Percentiles rank a stretch among this genome's conserved stretches.
Evolutionary conservation across 305 asterid genomes (phyloP).

Genomic region (Rubia peregrina): DNA sequence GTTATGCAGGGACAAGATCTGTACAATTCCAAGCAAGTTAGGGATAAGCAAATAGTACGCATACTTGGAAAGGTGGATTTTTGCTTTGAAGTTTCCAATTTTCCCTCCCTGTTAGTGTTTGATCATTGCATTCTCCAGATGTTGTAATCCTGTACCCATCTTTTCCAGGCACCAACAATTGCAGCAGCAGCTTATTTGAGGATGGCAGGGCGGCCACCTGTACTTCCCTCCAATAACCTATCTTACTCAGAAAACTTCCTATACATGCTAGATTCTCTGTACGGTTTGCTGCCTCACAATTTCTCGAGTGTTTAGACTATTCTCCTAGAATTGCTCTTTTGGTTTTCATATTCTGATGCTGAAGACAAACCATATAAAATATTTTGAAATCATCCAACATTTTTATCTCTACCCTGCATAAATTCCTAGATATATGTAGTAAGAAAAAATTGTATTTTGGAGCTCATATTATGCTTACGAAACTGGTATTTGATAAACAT

Average conservation of each 20-base stretch:
- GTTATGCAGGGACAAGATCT: constrained; percentile 74
- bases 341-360: background rate
- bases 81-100: background rate
- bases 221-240: constrained; percentile 81
- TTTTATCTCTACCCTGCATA: background rate
- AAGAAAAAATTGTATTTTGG: background rate
- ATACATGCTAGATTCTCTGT: constrained; percentile 96
- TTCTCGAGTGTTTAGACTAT: background rate
- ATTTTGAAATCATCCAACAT: background rate
- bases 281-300: constrained; percentile 28
- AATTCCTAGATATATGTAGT: background rate
- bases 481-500: constrained; percentile 21
- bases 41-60: constrained; percentile 95
- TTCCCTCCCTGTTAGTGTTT: background rate
- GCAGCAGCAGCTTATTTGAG: constrained; percentile 98
- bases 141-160: background rate
- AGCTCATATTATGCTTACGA: constrained; percentile 10
- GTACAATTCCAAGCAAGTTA: constrained; percentile 80
- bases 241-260: constrained; percentile 77
- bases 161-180: constrained; percentile 84
- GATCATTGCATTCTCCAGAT: background rate
- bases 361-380: background rate
- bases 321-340: background rate
- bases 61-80: constrained; percentile 75
- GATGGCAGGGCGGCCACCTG: constrained; percentile 93